Evolutionary conservation across 306 rosid species (phyloP), one percentile per base, ranked within the genome.

Genomic region (Cucumis melo): DNA sequence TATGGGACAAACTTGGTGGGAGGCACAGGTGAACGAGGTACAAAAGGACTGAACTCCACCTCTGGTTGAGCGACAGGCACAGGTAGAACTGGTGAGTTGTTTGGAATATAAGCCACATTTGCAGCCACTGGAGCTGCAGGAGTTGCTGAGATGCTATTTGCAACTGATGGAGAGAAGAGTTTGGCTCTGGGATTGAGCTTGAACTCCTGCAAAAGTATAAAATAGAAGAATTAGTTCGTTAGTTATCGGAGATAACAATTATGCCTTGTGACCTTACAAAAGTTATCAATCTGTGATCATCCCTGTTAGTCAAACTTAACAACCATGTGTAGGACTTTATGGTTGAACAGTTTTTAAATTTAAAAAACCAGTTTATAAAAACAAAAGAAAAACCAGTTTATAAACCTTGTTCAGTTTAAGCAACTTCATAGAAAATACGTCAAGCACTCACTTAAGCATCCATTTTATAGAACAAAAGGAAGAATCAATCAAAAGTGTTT

Each of bases 171-270:
- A 64, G 92, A 89, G 86, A 93, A 93, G 64, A 79, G 74, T 87
- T 91, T 88, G 82, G 98, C 98, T 13, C 84, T 89, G n/a, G 98
- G 97, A 53, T 93, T 89, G 83, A 93, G 97, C 89, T 88, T 93
- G 77, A 90, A 91, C 78, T 91, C 93, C 98, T 93, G 58, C 59
- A 79, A 48, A 61, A 67, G 76, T 84, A 83, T 46, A 71, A 48
- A 62, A 75, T 64, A 2, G 27, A 74, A 71, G 77, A 19, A 63
- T 34, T 54, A 76, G 39, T 55, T 80, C 12, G 13, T 21, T 41
- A 76, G 61, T 78, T 55, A 62, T 15, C 80, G 48, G 54, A 74
- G 10, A 54, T 56, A 32, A 27, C 19, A 17, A 24, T 10, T 14
- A 73, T 73, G 16, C 5, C 5, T 73, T 73, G 27, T 10, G 38